Evolutionary conservation across 2,329 filamentous ascomycete species (phyloP).

Genomic region (Hymenoscyphus fructigenus): DNA sequence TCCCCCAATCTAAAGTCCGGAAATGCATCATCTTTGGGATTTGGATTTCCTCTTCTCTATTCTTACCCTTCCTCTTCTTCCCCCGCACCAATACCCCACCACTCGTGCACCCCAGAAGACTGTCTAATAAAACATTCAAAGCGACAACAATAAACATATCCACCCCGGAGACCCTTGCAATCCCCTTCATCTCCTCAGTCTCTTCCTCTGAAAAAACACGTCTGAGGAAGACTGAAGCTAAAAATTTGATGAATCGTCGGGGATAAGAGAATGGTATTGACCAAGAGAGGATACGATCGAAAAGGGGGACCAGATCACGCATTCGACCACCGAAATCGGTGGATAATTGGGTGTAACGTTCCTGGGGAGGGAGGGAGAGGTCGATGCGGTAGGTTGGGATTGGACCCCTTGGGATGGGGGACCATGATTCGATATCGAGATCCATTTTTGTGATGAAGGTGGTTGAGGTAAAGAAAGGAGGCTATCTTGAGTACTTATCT

Average conservation of each 20-base stretch:
- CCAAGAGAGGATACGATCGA: constrained; percentile 48
- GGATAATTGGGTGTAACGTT: constrained; percentile 52
- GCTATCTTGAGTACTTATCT: not conserved
- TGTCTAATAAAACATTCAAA: constrained; percentile 62
- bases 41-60: constrained; percentile 16
- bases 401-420: constrained; percentile 5
- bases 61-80: constrained; percentile 15
- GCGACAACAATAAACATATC: constrained; percentile 59
- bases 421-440: not conserved
- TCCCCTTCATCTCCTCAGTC: constrained; percentile 59
- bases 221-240: constrained; percentile 49
- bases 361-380: constrained; percentile 50
- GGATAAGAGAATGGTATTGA: constrained; percentile 28
- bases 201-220: constrained; percentile 55
- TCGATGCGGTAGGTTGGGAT: constrained; percentile 50
- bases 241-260: constrained; percentile 31
- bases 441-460: not conserved
- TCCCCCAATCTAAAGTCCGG: constrained; percentile 50
- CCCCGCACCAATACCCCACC: constrained; percentile 44
- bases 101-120: constrained; percentile 65
- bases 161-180: constrained; percentile 50
- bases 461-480: not conserved
- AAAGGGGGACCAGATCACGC: constrained; percentile 45
- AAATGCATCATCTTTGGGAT: constrained; percentile 51
- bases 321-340: constrained; percentile 45